Conservation (phyloP, 768 basidiomycete species). For the Chalciporus chontae region DNA sequence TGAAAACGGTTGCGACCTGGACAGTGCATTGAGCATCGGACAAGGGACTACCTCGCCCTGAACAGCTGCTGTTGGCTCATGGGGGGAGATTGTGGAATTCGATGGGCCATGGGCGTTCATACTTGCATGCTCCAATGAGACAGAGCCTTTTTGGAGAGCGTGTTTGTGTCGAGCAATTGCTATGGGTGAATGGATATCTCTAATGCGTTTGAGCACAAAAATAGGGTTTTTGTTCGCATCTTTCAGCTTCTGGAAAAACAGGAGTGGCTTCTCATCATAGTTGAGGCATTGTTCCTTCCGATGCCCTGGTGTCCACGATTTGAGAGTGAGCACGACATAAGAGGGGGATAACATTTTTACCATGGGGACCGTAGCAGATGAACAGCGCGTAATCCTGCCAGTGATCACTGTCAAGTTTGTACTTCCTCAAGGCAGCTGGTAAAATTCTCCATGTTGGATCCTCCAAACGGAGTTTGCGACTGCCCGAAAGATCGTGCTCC, state of each 20-base stretch:
- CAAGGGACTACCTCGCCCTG: no score
- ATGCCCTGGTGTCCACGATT: slow-evolving; percentile 42
- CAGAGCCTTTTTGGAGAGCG: slow-evolving; percentile 60
- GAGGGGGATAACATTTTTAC: slow-evolving; percentile 39
- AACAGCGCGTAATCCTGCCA: slow-evolving; percentile 99
- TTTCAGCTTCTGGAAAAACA: slow-evolving; percentile 96
- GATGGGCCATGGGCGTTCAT: no score
- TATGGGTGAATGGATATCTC: slow-evolving; percentile 94
- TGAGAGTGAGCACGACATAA: neutral
- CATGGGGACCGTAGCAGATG: slow-evolving; percentile 93
- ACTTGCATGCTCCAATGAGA: slow-evolving; percentile 24
- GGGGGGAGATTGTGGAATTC: no score
- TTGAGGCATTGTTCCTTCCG: slow-evolving; percentile 90
- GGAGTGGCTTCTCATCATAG: slow-evolving; percentile 95
- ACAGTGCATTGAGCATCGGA: slow-evolving; percentile 23
- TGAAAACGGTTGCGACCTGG: slow-evolving; percentile 25
- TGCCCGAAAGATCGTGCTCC: slow-evolving; percentile 21
- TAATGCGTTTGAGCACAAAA: slow-evolving; percentile 95
- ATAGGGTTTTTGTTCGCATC: slow-evolving; percentile 97
- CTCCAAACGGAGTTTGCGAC: slow-evolving; percentile 95
- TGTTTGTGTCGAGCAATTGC: slow-evolving; percentile 97
- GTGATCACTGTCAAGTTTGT: slow-evolving; percentile 96
- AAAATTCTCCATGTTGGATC: slow-evolving; percentile 99
- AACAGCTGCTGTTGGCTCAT: no score
- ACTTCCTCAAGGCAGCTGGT: slow-evolving; percentile 97